phyloP scores from a whole-genome alignment of 768 basidiomycete genomes.

The Trametes gibbosa region DNA sequence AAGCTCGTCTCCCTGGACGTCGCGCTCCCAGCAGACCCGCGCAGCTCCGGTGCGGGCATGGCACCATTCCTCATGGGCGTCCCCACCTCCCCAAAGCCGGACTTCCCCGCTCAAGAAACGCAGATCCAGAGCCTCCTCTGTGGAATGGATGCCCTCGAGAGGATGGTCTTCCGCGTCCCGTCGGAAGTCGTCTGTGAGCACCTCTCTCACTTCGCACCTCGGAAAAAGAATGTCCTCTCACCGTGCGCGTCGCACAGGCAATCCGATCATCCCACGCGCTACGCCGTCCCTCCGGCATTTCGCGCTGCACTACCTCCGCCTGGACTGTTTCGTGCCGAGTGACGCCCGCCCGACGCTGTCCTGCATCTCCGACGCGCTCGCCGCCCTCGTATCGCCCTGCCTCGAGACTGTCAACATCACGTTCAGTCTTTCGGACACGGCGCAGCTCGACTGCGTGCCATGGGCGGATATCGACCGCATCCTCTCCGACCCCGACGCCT shows the following conservation, averaged over 20 bases:
- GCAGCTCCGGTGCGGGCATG: neutral
- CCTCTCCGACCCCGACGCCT: neutral
- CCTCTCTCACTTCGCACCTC: neutral
- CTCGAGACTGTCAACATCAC: constrained; percentile 2
- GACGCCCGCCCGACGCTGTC: neutral
- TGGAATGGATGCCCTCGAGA: neutral
- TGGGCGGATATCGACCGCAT: neutral
- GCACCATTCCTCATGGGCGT: neutral
- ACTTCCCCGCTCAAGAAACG: neutral
- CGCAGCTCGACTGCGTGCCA: neutral
- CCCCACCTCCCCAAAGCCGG: neutral
- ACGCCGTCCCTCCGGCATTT: neutral
- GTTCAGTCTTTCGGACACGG: neutral
- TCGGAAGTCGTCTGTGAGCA: neutral
- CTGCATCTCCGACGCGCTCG: neutral
- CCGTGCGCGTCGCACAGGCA: neutral
- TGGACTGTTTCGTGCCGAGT: neutral
- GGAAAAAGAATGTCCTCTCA: neutral
- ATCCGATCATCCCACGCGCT: neutral
- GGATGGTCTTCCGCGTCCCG: neutral
- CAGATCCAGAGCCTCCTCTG: neutral
- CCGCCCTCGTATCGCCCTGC: neutral
- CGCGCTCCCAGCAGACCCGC: neutral
- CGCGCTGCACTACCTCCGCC: neutral
- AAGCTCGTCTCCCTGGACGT: neutral